Conservation (phyloP, 768 basidiomycete genomes). For the Dioszegia aurantiaca region DNA sequence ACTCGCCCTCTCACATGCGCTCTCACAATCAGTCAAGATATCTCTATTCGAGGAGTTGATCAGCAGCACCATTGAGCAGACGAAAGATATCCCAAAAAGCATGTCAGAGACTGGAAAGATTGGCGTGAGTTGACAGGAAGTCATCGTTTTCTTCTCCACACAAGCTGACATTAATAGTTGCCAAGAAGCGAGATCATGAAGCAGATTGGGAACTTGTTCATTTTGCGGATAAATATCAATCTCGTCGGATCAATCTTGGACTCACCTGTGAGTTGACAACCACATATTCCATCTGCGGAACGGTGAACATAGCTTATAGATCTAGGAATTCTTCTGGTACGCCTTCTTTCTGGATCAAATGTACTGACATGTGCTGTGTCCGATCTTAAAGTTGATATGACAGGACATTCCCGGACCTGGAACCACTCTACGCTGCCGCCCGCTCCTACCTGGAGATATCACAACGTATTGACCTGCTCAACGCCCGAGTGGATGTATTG, state of each 20-base stretch:
- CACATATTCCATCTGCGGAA: too few relatives aligned
- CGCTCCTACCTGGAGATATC: conserved; percentile 92
- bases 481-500: conserved; percentile 89
- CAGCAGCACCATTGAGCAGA: conserved; percentile 88
- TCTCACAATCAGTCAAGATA: conserved; percentile 95
- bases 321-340: conserved; percentile 83
- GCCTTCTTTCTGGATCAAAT: too few relatives aligned
- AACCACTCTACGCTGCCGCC: conserved; percentile 90
- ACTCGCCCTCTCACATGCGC: conserved; percentile 86
- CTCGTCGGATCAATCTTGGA: conserved; percentile 95
- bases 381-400: conserved; percentile 15
- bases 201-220: conserved; percentile 91
- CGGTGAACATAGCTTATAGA: conserved; percentile 51
- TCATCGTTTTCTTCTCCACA: not conserved
- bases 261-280: conserved; percentile 71
- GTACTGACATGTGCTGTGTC: conserved; percentile 11
- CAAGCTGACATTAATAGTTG: conserved; percentile 40
- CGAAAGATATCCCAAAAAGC: conserved; percentile 89
- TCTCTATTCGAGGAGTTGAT: conserved; percentile 94
- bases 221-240: conserved; percentile 88
- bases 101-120: conserved; percentile 94
- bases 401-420: conserved; percentile 88
- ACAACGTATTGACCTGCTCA: conserved; percentile 85
- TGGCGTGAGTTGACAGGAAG: conserved; percentile 56
- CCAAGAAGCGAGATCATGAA: conserved; percentile 82